These are phyloP conservation scores for Opeltia flavorubescens DNA, from an alignment of 495 filamentous ascomycete species.

Conservation along the genomic window DNA sequence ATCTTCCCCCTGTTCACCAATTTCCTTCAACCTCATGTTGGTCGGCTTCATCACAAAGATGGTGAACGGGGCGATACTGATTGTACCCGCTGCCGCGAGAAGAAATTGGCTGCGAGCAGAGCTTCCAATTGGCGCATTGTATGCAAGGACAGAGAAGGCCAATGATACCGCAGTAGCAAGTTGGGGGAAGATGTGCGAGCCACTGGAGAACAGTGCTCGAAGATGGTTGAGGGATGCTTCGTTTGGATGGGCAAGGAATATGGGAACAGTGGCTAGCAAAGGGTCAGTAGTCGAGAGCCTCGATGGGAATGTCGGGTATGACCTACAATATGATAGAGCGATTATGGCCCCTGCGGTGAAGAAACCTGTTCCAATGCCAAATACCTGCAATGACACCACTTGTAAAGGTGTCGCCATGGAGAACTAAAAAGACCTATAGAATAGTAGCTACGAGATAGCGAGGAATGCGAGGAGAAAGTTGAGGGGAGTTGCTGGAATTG, in stretches of 20 bases:
- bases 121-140: not conserved
- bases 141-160: not conserved
- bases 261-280: not conserved
- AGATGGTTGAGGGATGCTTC: not conserved
- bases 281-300: too few relatives aligned
- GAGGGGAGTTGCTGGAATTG: too few relatives aligned
- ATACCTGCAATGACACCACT: not conserved
- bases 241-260: not conserved
- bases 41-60: slow-evolving; percentile 1
- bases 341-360: not conserved
- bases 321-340: not conserved
- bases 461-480: too few relatives aligned
- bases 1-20: not conserved
- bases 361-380: not conserved
- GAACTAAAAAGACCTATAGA: too few relatives aligned
- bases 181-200: slow-evolving; percentile 1
- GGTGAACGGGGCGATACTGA: not conserved
- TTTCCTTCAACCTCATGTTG: slow-evolving; percentile 1
- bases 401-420: not conserved
- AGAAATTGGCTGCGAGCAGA: not conserved
- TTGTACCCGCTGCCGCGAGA: not conserved
- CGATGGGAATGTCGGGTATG: too few relatives aligned
- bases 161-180: not conserved
- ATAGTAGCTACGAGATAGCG: too few relatives aligned
- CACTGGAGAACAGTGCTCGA: not conserved